Evolutionary conservation across 1,284 basidiomycete genomes (phyloP).

Genomic region (Pyrrhoderma noxium): DNA sequence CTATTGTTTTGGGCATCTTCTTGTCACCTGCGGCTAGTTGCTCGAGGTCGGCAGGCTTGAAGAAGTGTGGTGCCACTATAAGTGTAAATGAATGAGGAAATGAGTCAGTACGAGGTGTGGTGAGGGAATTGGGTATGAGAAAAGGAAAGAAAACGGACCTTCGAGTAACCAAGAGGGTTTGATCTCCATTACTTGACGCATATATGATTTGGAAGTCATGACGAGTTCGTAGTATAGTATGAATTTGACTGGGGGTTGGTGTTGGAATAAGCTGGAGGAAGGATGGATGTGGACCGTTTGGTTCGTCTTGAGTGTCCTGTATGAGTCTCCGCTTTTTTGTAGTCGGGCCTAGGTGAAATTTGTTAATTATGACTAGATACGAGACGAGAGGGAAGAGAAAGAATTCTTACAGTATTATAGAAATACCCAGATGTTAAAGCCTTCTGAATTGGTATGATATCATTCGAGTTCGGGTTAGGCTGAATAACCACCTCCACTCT

Average conservation of each 20-base stretch:
- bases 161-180: constrained; percentile 91
- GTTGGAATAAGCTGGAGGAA: constrained; percentile 90
- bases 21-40: constrained; percentile 76
- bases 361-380: not conserved
- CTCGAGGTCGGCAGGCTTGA: constrained; percentile 83
- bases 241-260: constrained; percentile 87
- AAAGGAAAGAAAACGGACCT: too few species aligned
- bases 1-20: constrained; percentile 79
- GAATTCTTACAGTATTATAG: constrained; percentile 77
- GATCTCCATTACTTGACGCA: constrained; percentile 96
- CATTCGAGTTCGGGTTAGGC: constrained; percentile 83
- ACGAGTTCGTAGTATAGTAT: constrained; percentile 93
- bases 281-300: constrained; percentile 97
- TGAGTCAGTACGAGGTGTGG: too few species aligned
- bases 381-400: not conserved
- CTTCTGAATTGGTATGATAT: constrained; percentile 91
- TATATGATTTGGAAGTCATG: constrained; percentile 82
- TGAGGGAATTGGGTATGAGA: too few species aligned
- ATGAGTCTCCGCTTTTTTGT: constrained; percentile 88
- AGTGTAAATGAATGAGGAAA: too few species aligned
- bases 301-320: constrained; percentile 89
- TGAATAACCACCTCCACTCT: constrained; percentile 91
- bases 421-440: constrained; percentile 94
- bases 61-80: constrained; percentile 88
- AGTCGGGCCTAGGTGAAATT: constrained; percentile 58